These are phyloP conservation scores for Talaromyces thailandensis DNA, from an alignment of 495 filamentous ascomycete genomes.

Conservation along the genomic window DNA sequence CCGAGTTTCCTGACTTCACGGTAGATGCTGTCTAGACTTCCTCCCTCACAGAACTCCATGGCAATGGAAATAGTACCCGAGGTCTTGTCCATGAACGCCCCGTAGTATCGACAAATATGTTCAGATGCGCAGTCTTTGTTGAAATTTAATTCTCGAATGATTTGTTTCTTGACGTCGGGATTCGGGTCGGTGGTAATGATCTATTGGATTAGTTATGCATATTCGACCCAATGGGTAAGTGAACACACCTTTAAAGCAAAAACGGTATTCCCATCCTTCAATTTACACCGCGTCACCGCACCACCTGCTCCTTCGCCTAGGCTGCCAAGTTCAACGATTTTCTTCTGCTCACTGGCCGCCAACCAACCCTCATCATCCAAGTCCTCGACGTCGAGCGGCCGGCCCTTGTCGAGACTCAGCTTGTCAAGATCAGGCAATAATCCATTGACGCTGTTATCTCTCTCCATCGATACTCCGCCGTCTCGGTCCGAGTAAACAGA, in stretches of 20 bases:
- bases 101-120: slow-evolving; percentile 95
- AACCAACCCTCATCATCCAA: slow-evolving; percentile 92
- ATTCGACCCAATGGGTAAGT: background rate
- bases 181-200: slow-evolving; percentile 97
- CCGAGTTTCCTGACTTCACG: slow-evolving; percentile 92
- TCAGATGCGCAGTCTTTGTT: slow-evolving; percentile 93
- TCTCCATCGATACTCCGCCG: slow-evolving; percentile 58
- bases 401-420: slow-evolving; percentile 68
- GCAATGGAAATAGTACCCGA: slow-evolving; percentile 94
- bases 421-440: slow-evolving; percentile 65
- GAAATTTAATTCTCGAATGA: slow-evolving; percentile 88
- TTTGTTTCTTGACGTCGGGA: slow-evolving; percentile 95
- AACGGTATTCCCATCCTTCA: slow-evolving; percentile 84
- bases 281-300: slow-evolving; percentile 82
- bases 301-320: slow-evolving; percentile 93
- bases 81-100: slow-evolving; percentile 87
- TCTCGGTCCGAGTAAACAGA: slow-evolving; percentile 73
- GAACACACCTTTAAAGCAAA: slow-evolving; percentile 86
- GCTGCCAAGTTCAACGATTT: slow-evolving; percentile 80
- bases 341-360: slow-evolving; percentile 78
- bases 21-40: slow-evolving; percentile 91
- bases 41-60: slow-evolving; percentile 98
- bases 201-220: slow-evolving; percentile 33
- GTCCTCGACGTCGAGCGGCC: slow-evolving; percentile 81
- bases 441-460: slow-evolving; percentile 59